These are phyloP conservation scores for Cyberlindnera misumaiensis DNA, from an alignment of 805 yeast species.

Conservation along the genomic window DNA sequence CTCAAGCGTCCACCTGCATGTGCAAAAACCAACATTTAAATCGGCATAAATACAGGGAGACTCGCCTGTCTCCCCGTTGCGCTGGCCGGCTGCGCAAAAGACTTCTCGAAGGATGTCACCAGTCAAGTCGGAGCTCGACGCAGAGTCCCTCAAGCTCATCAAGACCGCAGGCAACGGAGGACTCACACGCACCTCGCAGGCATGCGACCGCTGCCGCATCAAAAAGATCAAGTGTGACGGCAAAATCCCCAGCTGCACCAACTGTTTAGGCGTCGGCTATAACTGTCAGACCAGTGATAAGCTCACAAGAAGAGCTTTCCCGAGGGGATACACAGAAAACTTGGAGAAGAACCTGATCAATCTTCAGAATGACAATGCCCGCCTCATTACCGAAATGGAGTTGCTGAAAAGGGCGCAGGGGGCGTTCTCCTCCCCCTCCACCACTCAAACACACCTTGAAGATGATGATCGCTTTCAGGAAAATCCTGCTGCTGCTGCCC, in stretches of 20 bases:
- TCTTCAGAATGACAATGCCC: constrained; percentile 49
- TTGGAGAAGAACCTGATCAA: constrained; percentile 56
- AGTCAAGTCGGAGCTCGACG: neutral
- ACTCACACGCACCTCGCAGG: constrained; percentile 56
- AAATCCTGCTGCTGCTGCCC: neutral
- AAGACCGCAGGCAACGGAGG: constrained; percentile 20
- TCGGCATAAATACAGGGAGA: no score
- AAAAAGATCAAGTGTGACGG: constrained; percentile 78
- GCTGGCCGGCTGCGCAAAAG: no score
- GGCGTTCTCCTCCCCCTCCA: neutral
- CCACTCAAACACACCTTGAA: neutral
- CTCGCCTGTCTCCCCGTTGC: no score
- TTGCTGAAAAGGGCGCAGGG: constrained; percentile 14
- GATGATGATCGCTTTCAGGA: no score
- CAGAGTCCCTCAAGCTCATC: constrained; percentile 18
- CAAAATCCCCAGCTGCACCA: constrained; percentile 55
- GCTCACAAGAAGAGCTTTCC: constrained; percentile 68
- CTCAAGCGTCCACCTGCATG: neutral
- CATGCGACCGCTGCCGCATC: constrained; percentile 75
- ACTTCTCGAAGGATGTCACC: no score
- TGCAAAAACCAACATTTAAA: no score
- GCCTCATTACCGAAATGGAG: constrained; percentile 30
- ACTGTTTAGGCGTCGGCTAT: constrained; percentile 58
- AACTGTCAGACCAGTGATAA: constrained; percentile 70
- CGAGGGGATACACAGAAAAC: constrained; percentile 75